A percentile compares a stretch with the other conserved stretches of the same genome.
Conservation (phyloP, 2,329 filamentous ascomycete genomes). For the Microdochium paspali region DNA sequence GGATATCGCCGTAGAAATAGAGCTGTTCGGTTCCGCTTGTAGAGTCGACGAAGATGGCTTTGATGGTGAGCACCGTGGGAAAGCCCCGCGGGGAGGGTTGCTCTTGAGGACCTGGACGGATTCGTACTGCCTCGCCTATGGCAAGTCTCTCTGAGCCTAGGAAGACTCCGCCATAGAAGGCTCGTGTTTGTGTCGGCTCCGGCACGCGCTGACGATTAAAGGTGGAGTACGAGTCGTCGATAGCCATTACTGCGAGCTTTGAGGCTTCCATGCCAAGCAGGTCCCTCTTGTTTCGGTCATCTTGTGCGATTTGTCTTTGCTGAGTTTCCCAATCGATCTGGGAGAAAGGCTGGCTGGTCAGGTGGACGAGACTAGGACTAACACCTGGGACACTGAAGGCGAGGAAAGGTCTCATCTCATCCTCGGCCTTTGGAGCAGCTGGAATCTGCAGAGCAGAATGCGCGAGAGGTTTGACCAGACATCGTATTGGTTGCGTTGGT, state of each 20-base stretch:
- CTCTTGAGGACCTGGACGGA: conserved; percentile 26
- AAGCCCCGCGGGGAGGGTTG: not conserved
- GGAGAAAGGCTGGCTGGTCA: conserved; percentile 29
- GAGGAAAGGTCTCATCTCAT: conserved; percentile 38
- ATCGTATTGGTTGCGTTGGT: conserved; percentile 6
- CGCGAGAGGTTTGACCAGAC: conserved; percentile 29
- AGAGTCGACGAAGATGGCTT: conserved; percentile 21
- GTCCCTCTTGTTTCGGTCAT: conserved; percentile 27
- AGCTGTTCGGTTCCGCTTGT: conserved; percentile 8
- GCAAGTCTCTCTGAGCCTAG: conserved; percentile 40
- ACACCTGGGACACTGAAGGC: conserved; percentile 40
- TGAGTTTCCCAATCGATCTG: conserved; percentile 31
- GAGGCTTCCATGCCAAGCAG: conserved; percentile 37
- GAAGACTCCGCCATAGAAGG: conserved; percentile 35
- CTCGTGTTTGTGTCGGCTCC: conserved; percentile 2
- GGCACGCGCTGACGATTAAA: conserved; percentile 28
- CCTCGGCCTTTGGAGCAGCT: conserved; percentile 26
- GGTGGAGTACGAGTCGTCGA: conserved; percentile 39
- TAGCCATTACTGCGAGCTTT: conserved; percentile 38
- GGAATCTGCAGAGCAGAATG: conserved; percentile 27
- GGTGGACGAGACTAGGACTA: conserved; percentile 16
- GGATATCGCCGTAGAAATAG: conserved; percentile 16
- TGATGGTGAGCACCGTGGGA: conserved; percentile 24
- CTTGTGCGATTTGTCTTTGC: conserved; percentile 18
- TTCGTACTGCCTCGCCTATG: conserved; percentile 36